Percentiles rank a stretch among this genome's conserved stretches.
Conservation (phyloP, 345 rosid species). For the Eucalyptus fibrosa region DNA sequence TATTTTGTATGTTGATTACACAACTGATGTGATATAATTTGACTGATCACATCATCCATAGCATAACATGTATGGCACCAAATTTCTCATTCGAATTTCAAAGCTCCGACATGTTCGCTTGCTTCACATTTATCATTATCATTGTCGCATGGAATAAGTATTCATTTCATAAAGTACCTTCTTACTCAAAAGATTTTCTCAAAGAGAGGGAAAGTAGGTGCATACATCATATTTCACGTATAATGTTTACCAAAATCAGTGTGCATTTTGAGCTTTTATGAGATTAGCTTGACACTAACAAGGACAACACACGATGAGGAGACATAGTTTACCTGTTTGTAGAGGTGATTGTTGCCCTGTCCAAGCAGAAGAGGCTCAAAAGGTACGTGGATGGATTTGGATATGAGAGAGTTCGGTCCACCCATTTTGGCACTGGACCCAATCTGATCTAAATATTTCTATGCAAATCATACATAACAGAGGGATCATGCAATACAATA, state of each 20-base stretch:
- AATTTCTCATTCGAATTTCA: not conserved
- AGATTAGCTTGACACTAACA: not conserved
- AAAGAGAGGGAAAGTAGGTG: not conserved
- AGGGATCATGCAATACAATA: not conserved
- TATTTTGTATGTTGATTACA: not conserved
- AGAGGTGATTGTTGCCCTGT: not conserved
- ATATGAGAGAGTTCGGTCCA: not conserved
- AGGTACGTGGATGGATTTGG: not conserved
- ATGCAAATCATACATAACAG: not conserved
- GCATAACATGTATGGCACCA: not conserved
- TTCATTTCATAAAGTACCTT: not conserved
- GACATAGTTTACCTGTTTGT: not conserved
- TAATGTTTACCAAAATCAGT: not conserved
- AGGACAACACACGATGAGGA: not conserved
- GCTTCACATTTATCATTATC: not conserved
- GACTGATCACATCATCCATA: not conserved
- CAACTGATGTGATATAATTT: not conserved
- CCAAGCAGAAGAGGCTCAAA: not conserved
- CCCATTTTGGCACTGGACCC: not conserved
- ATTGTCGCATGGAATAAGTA: not conserved
- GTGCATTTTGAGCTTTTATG: not conserved
- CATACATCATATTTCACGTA: not conserved
- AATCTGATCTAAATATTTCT: not conserved
- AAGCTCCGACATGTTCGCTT: fast-evolving
- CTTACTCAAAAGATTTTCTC: not conserved